Evolutionary conservation across 2,329 filamentous ascomycete genomes (phyloP), one percentile per base, ranked within the genome.

Genomic region (Scopulariopsis brevicaulis): DNA sequence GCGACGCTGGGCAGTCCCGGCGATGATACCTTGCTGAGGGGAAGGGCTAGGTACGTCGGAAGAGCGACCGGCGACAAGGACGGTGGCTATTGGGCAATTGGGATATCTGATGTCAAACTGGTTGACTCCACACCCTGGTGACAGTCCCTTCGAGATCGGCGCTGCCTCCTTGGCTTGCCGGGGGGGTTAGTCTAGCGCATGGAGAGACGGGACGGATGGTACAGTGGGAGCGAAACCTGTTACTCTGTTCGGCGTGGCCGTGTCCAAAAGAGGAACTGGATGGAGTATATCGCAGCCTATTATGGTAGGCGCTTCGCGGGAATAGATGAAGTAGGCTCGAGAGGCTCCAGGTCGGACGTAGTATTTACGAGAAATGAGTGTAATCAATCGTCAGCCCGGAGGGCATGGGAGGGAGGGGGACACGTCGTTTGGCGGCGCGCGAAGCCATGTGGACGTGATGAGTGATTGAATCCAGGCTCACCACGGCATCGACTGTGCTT

Each of bases 161-260:
- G 25, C 40, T 15, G 20, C 43, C 24, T 37, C 15, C 51, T 53
- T 24, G 10, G 20, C 22, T 34, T 8, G 8, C 5, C 51, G 20
- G 40, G 24, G 51, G 51, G 10, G 51, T 34, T 35, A 34, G 24
- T 50, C 54, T 46, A 48, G 43, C 18, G 40, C 54, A 22, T 24
- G 55, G 50, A 52, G 34, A 40, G 34, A 25, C 28, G 55, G 55
- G 55, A 57, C 55, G 48, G 48, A 15, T 43, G 46, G 55, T 22
- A 24, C 12, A 25, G 25, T 12, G 20, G 22, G 22, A 28, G 48
- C 11, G 34, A n/a, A 57, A 32, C 48, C 55, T 40, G 35, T 53
- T 53, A 18, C 55, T 57, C 28, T 10, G 55, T 48, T 57, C 55
- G 55, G 55, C 22, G 55, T 52, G 48, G 20, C 55, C 55, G 48